phyloP scores from a whole-genome alignment of 352 stramenopile genomes.

The Phytophthora chlamydospora region DNA sequence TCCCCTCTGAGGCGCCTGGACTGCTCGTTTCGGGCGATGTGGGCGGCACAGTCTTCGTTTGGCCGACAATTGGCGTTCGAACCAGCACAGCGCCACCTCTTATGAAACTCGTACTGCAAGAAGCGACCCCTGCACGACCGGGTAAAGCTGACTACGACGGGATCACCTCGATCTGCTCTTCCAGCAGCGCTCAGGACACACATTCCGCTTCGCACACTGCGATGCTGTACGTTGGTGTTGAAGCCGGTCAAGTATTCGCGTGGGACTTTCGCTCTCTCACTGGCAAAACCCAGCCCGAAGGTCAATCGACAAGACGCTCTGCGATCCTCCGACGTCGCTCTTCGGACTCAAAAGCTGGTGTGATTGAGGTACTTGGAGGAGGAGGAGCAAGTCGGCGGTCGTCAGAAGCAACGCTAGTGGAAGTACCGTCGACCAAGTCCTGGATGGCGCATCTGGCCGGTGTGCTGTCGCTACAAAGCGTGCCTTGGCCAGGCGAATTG shows the following conservation, averaged over 20 bases:
- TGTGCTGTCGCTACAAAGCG: conserved; percentile 40
- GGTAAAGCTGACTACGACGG: conserved; percentile 26
- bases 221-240: conserved; percentile 33
- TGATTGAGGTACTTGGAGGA: conserved; percentile 4
- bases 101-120: conserved; percentile 25
- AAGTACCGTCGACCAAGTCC: conserved; percentile 33
- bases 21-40: conserved; percentile 58
- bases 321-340: conserved; percentile 23
- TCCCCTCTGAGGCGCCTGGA: conserved; percentile 38
- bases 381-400: conserved; percentile 2
- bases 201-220: not conserved
- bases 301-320: conserved; percentile 14
- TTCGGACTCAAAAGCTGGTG: conserved; percentile 2
- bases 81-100: conserved; percentile 20
- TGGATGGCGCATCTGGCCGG: conserved; percentile 52
- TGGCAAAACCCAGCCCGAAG: conserved; percentile 7
- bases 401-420: conserved; percentile 7
- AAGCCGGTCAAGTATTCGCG: conserved; percentile 31
- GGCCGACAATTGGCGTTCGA: conserved; percentile 42
- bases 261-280: conserved; percentile 27
- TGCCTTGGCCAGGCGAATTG: conserved; percentile 51
- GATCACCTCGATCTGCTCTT: conserved; percentile 33
- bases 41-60: conserved; percentile 49
- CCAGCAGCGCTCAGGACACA: conserved; percentile 6
- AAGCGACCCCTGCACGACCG: conserved; percentile 1